Evolutionary conservation across 768 basidiomycete genomes (phyloP).

Genomic region (Lactifluus volemus): DNA sequence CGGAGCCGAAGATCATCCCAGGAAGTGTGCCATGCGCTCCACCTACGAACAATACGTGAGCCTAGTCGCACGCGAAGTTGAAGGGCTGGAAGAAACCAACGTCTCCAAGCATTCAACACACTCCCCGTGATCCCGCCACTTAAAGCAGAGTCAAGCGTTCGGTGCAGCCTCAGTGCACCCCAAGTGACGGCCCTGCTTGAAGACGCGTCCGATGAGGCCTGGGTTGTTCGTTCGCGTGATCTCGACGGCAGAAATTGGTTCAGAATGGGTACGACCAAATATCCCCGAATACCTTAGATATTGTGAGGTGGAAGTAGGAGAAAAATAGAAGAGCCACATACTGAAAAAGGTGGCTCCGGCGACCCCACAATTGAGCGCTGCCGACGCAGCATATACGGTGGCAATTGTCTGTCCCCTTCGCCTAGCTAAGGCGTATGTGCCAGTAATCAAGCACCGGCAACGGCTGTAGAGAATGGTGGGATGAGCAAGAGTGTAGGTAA

Average conservation of each 20-base stretch:
- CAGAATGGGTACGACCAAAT: slow-evolving; percentile 57
- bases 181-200: slow-evolving; percentile 28
- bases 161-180: slow-evolving; percentile 47
- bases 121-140: slow-evolving; percentile 67
- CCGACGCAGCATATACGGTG: slow-evolving; percentile 38
- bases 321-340: slow-evolving; percentile 29
- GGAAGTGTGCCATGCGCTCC: slow-evolving; percentile 48
- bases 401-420: slow-evolving; percentile 39
- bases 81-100: slow-evolving; percentile 33
- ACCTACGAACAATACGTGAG: slow-evolving; percentile 34
- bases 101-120: slow-evolving; percentile 45
- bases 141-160: slow-evolving; percentile 60
- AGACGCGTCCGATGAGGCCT: slow-evolving; percentile 16
- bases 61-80: not conserved
- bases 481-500: slow-evolving; percentile 23
- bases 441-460: slow-evolving; percentile 41
- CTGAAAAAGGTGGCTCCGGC: slow-evolving; percentile 74
- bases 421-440: slow-evolving; percentile 38
- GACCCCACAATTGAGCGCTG: slow-evolving; percentile 64
- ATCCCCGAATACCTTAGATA: slow-evolving; percentile 62
- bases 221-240: slow-evolving; percentile 34
- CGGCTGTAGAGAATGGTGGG: slow-evolving; percentile 35
- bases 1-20: slow-evolving; percentile 50
- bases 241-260: slow-evolving; percentile 35
- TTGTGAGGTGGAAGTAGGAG: not conserved